Evolutionary conservation across 192 early-diverging fungal species (phyloP), one percentile per base, ranked within the genome.

Genomic region (Funneliformis geosporum): DNA sequence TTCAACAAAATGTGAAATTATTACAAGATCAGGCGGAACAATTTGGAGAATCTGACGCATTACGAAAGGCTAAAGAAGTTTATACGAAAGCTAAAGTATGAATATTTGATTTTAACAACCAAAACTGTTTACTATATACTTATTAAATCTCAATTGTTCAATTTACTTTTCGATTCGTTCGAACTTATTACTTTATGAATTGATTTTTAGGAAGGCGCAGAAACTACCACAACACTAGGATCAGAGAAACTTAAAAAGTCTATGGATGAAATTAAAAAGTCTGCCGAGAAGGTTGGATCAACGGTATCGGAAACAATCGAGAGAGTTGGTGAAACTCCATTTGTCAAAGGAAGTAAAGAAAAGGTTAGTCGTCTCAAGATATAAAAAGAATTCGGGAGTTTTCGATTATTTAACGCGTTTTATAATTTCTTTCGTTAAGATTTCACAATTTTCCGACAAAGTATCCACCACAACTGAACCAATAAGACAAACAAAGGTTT

Each of bases 1-100:
- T 99, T 23, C 93, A 97, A 79, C 83, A 94, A 42, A 93, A 95
- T 83, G 92, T 98, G 74, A 96, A 98, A 90, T 92, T 92, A 72
- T 85, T 99, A 42, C 91, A 90, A 68, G 96, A 95, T 59, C 93
- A 92, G 80, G 87, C 91, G 39, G 91, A 89, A 59, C 93, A 96
- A 83, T 87, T 97, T 8, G 86, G 90, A 0, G 95, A 98, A 74
- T 94, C 91, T 39, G 97, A 97, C 46, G 88, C 95, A 40, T 87
- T 99, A 83, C 93, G 94, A 82, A 89, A 90, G 78, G 96, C 98
- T 65, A 95, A 92, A 83, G 90, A 93, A 75, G 86, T 90, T 47
- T 90, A 85, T 78, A 84, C 83, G 28, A 89, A 87, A 73, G 88
- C 87, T 40, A 90, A 86, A 84, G 89, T 87, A 84, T 72, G 23